Evolutionary conservation across 352 stramenopile genomes (phyloP), one percentile per base, ranked within the genome.

Genomic region (Globisporangium solare): DNA sequence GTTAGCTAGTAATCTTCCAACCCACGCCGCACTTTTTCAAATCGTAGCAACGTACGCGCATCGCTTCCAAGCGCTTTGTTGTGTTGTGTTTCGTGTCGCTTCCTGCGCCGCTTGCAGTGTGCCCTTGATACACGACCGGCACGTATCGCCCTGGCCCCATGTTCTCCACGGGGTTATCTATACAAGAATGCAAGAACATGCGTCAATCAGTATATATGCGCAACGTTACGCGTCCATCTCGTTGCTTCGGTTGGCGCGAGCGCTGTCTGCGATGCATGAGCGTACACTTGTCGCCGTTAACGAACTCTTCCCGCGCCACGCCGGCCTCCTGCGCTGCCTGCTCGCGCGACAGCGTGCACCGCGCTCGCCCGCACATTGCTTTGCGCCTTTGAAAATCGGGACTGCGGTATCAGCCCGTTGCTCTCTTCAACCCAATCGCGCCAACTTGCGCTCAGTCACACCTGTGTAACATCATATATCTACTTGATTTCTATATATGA

Each of bases 91-190:
- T 54, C 31, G 39, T 52, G 12, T 71, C 12, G 0, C 10, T 50
- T 17, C 7, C 35, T 6, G 22, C 2, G 3, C 54, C 37, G 11
- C 12, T 13, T 6, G 20, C 37, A 1, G 40, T 53, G 37, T 35
- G 20, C 8, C 46, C 53, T 32, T 57, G 67, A 43, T 86, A 71
- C 39, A 83, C 58, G n/a, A 93, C 71, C 12, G 80, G 73, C 1
- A 65, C 70, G 63, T 86, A 93, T 54, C 75, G 61, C 18, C 83
- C 83, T 13, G 83, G 83, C 24, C 74, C 76, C 78, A 91, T 86
- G 47, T 93, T 93, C 65, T 93, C 79, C 46, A 86, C 76, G 2
- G 83, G 83, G 11, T 67, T 70, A 40, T 93, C 83, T 93, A 47
- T 27, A 27, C 22, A 41, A 42, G n/a, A 21, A 54, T 35, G 6